A percentile compares a stretch with the other conserved stretches of the same genome.
phyloP scores from a whole-genome alignment of 805 yeast species.

The Wickerhamomyces ciferrii region DNA sequence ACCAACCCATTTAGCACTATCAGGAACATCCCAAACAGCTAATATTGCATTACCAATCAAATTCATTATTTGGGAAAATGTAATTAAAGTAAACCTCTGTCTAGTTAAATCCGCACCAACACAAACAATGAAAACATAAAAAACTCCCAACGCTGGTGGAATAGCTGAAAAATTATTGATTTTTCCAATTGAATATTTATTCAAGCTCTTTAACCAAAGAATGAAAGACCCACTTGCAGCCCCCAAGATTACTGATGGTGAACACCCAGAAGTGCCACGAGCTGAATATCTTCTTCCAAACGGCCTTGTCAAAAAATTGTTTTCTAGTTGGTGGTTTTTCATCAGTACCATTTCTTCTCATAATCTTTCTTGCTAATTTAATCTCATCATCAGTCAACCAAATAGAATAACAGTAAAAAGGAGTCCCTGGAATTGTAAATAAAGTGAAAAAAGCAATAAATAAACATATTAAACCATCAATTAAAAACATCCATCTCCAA shows the following conservation, averaged over 20 bases:
- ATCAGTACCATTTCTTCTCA: slow-evolving; percentile 7
- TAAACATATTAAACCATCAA: too few species aligned
- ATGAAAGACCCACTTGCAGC: slow-evolving; percentile 40
- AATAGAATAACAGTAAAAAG: slow-evolving; percentile 45
- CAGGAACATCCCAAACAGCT: slow-evolving; percentile 46
- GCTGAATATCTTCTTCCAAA: slow-evolving; percentile 47
- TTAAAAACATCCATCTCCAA: slow-evolving; percentile 34
- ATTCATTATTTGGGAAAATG: slow-evolving; percentile 38
- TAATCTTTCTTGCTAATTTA: slow-evolving; percentile 40
- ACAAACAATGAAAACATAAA: neutral
- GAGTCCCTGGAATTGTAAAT: slow-evolving; percentile 49
- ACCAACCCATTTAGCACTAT: slow-evolving; percentile 48
- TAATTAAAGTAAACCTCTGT: slow-evolving; percentile 36
- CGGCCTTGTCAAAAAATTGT: slow-evolving; percentile 32
- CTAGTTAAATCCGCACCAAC: slow-evolving; percentile 26
- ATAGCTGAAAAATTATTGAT: slow-evolving; percentile 36
- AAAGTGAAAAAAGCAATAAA: too few species aligned
- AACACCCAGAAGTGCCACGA: slow-evolving; percentile 55
- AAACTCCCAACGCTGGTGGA: slow-evolving; percentile 26
- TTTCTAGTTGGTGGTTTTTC: neutral
- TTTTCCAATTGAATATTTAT: slow-evolving; percentile 28
- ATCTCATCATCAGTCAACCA: slow-evolving; percentile 53
- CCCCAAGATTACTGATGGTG: slow-evolving; percentile 43
- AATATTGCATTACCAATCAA: slow-evolving; percentile 38
- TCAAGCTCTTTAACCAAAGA: slow-evolving; percentile 41